phyloP scores from a whole-genome alignment of 2,329 filamentous ascomycete genomes.

The Rugonectria rugulosa region DNA sequence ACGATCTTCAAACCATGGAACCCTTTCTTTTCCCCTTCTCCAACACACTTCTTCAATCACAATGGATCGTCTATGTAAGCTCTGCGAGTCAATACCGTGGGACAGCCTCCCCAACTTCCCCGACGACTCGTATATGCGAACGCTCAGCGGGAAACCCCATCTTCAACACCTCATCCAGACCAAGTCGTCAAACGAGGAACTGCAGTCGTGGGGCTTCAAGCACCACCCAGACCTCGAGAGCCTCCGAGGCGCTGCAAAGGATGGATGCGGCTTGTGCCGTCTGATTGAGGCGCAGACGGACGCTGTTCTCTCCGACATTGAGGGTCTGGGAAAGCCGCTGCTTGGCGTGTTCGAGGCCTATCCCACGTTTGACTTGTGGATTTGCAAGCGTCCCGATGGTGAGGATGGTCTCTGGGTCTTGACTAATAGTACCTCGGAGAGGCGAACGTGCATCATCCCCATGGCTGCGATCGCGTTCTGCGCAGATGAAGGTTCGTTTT shows the following conservation, averaged over 20 bases:
- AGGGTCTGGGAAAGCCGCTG: neutral
- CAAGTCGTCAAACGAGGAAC: neutral
- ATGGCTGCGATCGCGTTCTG: constrained; percentile 10
- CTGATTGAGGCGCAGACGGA: neutral
- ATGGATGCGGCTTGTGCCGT: neutral
- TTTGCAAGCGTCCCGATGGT: constrained; percentile 1
- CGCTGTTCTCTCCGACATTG: constrained; percentile 2
- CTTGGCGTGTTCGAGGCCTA: neutral
- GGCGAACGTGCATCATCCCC: neutral
- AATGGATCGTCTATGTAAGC: constrained; percentile 1
- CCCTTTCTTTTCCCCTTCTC: too few species aligned
- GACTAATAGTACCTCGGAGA: neutral
- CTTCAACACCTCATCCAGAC: neutral
- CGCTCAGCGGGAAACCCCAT: neutral
- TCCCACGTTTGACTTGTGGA: constrained; percentile 3
- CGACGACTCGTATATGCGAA: neutral
- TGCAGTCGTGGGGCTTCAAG: neutral
- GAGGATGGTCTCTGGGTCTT: constrained; percentile 10
- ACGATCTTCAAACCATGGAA: too few species aligned
- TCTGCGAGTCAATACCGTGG: neutral
- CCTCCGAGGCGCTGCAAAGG: neutral
- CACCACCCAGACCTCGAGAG: neutral
- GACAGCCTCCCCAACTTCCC: neutral
- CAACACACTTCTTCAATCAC: too few species aligned
- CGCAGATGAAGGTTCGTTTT: constrained; percentile 4